Base-by-base conservation (phyloP, 768 basidiomycete genomes). In the Sutorius australiensis region DNA sequence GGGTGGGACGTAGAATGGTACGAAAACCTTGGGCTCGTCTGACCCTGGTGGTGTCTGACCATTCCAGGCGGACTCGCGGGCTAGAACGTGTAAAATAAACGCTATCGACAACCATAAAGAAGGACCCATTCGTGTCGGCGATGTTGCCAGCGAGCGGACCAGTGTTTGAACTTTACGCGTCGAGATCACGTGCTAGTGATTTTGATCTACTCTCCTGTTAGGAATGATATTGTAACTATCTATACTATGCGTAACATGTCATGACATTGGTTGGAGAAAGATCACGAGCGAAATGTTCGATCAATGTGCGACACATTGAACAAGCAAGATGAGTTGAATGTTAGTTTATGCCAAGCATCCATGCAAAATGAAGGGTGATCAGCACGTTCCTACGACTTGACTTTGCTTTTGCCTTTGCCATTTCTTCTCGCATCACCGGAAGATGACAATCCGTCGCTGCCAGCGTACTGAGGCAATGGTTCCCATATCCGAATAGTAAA, bases 401-500 rank as follows among this genome's bases (percentile, higher is more conserved):
- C 75, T 71, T 82, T 87, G 41, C 83, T 85, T 63, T 87, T 86
- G 31, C 81, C 83, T 57, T 82, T 86, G 59, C 81, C 80, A 61
- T 73, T 73, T 14, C 69, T 56, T 13, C 69, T 59, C 5, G 33
- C 49, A 21, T 64, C 58, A 46, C 48, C 54, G 21, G 57, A 42
- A 47, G 61, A 64, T 58, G 60, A 37, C 48, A 57, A 49, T 46
- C 60, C 48, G 46, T 54, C 50, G 44, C 50, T 41, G 44, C 50
- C 43, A 46, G 61, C 43, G 50, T 61, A 59, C 37, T 57, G 59
- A 17, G 66, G 68, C n/a, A 61, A 50, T 51, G 60, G 61, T 70
- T 92, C 89, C 93, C 93, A 95, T 76, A 95, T 87, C 55, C 93
- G 84, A 61, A 99, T 84, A 16, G 88, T 91, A 50, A 76, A 73